Conservation (phyloP, 176 grass and related monocot genomes). For the barley (Hordeum vulgare) region DNA sequence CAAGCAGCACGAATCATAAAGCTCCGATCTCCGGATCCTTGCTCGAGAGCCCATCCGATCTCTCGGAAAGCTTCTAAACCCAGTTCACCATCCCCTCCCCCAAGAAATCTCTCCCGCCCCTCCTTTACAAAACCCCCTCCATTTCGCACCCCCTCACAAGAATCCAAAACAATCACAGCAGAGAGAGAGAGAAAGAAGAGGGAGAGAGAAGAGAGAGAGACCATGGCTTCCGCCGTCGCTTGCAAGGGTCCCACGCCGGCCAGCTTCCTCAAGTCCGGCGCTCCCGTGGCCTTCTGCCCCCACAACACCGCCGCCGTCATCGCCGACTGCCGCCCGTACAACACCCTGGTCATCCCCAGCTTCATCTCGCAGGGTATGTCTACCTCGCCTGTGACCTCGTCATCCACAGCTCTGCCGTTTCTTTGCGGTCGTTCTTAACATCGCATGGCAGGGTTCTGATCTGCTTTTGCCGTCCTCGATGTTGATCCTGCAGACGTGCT, state of each 20-base stretch:
- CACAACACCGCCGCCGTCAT: background rate
- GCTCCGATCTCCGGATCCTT: background rate
- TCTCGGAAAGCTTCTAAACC: slow-evolving; percentile 17
- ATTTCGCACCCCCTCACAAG: background rate
- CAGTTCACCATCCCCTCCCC: too few species aligned
- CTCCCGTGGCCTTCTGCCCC: background rate
- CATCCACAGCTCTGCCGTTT: too few species aligned
- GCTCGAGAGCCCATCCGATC: background rate
- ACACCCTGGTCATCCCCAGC: too few species aligned
- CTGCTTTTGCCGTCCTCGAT: background rate
- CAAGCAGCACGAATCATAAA: background rate
- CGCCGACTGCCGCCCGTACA: too few species aligned
- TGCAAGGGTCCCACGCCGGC: background rate
- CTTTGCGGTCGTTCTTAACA: too few species aligned
- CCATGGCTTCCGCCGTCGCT: background rate
- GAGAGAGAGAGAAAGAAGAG: background rate
- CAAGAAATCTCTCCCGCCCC: too few species aligned
- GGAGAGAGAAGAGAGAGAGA: background rate
- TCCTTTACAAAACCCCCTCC: too few species aligned
- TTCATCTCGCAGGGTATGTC: too few species aligned
- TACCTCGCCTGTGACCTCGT: too few species aligned
- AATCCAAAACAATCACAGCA: background rate
- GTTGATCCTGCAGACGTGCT: slow-evolving; percentile 4
- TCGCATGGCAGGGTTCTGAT: background rate
- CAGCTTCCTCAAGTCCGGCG: slow-evolving; percentile 2